Conservation (phyloP, 106 monocot genomes). For the Dioscorea zingiberensis region DNA sequence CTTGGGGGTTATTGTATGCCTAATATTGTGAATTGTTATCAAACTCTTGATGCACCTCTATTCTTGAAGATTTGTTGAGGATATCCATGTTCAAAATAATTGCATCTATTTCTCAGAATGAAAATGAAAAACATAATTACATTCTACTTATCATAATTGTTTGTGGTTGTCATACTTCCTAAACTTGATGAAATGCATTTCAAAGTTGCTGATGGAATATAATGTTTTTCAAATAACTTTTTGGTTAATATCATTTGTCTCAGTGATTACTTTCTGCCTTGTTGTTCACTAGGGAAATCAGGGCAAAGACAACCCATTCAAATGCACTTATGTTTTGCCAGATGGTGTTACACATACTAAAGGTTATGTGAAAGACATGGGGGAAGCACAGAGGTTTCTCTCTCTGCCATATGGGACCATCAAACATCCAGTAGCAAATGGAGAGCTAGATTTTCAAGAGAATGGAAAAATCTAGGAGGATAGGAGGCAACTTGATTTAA, state of each 20-base stretch:
- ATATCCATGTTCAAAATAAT: too few relatives aligned
- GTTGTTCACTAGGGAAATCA: constrained; percentile 27
- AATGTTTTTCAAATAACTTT: too few relatives aligned
- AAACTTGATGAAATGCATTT: too few relatives aligned
- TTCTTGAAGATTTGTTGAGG: too few relatives aligned
- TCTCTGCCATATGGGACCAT: constrained; percentile 27
- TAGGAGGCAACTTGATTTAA: constrained; percentile 42
- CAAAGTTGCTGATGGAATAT: neutral
- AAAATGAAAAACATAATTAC: too few relatives aligned
- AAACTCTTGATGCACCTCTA: too few relatives aligned
- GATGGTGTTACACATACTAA: constrained; percentile 80
- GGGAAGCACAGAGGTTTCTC: constrained; percentile 64
- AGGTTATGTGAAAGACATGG: constrained; percentile 77
- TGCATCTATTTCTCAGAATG: too few relatives aligned
- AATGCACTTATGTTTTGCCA: constrained; percentile 90
- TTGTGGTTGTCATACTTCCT: too few relatives aligned
- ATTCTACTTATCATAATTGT: too few relatives aligned
- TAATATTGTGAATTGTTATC: too few relatives aligned
- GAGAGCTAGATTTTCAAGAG: constrained; percentile 7
- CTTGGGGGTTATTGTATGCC: too few relatives aligned
- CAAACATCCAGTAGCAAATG: constrained; percentile 6
- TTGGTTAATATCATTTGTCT: neutral
- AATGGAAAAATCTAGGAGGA: constrained; percentile 32
- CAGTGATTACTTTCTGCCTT: neutral
- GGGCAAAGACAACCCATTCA: constrained; percentile 74